These are phyloP conservation scores for Naegleria fowleri DNA, from an alignment of 208 protist genomes.

Conservation along the genomic window DNA sequence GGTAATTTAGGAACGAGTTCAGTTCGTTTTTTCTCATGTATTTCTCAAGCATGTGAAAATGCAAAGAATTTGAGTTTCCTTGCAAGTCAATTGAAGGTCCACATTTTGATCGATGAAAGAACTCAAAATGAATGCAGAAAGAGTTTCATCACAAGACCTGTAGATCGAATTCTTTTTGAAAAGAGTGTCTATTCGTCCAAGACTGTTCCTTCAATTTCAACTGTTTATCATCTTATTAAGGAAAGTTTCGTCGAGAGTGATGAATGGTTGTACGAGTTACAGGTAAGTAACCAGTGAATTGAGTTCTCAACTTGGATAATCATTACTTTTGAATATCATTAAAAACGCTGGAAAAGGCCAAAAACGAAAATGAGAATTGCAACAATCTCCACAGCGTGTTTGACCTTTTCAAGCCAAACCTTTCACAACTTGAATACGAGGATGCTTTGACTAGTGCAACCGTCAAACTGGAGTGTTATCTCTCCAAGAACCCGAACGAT, in stretches of 20 bases:
- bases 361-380: too few relatives aligned
- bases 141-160: neutral
- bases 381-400: neutral
- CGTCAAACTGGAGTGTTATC: too few relatives aligned
- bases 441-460: too few relatives aligned
- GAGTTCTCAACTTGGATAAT: too few relatives aligned
- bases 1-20: neutral
- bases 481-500: too few relatives aligned
- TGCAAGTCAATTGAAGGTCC: neutral
- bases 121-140: neutral
- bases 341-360: too few relatives aligned
- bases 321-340: too few relatives aligned
- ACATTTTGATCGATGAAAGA: neutral
- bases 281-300: too few relatives aligned
- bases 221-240: neutral
- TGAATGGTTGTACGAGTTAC: neutral
- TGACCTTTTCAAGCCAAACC: neutral
- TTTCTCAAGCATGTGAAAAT: neutral
- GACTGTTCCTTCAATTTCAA: neutral
- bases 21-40: neutral
- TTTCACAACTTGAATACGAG: neutral
- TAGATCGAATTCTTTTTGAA: neutral
- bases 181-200: neutral
- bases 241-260: neutral
- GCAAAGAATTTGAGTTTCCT: neutral